Percentiles rank a stretch among this genome's conserved stretches.
These are phyloP conservation scores for Zalerion maritima DNA, from an alignment of 495 filamentous ascomycete species.

Conservation along the genomic window DNA sequence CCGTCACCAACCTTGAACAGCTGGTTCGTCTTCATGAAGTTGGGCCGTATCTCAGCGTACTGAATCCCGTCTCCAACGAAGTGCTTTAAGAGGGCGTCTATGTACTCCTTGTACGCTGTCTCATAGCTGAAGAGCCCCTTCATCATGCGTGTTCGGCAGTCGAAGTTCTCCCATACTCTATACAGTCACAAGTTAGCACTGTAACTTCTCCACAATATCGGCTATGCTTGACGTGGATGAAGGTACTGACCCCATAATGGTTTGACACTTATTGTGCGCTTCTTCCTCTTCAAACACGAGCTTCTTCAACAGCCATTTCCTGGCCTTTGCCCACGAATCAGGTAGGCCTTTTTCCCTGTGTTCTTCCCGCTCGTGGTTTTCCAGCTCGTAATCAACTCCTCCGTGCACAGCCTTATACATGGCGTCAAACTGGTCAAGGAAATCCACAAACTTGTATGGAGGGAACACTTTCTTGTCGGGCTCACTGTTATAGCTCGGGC, in stretches of 20 bases:
- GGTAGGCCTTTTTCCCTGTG: background rate
- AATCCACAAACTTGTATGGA: constrained; percentile 2
- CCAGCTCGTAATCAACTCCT: constrained; percentile 11
- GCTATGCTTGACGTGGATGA: constrained; percentile 1
- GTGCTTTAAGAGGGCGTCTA: constrained; percentile 27
- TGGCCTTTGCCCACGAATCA: constrained; percentile 11
- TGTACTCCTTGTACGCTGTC: constrained; percentile 34
- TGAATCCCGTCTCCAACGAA: constrained; percentile 40
- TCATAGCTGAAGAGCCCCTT: constrained; percentile 45
- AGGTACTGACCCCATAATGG: too few relatives aligned
- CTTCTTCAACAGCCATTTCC: constrained; percentile 31
- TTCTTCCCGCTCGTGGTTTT: constrained; percentile 10
- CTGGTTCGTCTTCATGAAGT: constrained; percentile 41
- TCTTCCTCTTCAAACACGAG: constrained; percentile 35
- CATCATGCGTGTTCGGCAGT: constrained; percentile 42
- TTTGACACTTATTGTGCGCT: constrained; percentile 17
- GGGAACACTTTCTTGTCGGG: constrained; percentile 5
- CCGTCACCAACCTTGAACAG: constrained; percentile 30
- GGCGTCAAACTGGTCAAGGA: constrained; percentile 10
- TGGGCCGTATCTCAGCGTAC: constrained; percentile 43
- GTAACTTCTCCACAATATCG: constrained; percentile 1
- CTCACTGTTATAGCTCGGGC: constrained; percentile 4
- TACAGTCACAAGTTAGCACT: constrained; percentile 2
- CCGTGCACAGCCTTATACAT: constrained; percentile 4
- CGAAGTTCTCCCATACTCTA: constrained; percentile 42